These are phyloP conservation scores for Irineochytrium annulatum DNA, from an alignment of 192 early-diverging fungal genomes.

Conservation along the genomic window DNA sequence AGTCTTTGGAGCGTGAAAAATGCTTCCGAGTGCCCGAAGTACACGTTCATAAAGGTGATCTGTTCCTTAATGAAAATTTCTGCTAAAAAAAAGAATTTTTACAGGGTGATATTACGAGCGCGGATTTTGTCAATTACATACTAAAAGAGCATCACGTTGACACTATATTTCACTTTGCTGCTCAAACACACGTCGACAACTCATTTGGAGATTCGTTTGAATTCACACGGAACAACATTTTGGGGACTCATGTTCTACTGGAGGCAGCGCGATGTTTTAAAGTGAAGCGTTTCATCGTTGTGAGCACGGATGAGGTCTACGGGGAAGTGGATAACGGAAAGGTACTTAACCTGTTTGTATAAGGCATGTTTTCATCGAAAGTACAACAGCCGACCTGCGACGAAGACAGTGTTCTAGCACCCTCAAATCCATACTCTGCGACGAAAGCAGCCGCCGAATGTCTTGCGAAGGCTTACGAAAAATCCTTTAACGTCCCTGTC, in stretches of 20 bases:
- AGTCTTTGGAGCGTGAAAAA: slow-evolving; percentile 53
- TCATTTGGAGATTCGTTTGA: slow-evolving; percentile 80
- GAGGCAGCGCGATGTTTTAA: slow-evolving; percentile 57
- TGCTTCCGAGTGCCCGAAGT: slow-evolving; percentile 47
- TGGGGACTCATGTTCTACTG: slow-evolving; percentile 78
- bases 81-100: background rate
- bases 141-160: slow-evolving; percentile 66
- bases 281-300: slow-evolving; percentile 66
- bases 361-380: background rate
- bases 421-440: slow-evolving; percentile 78
- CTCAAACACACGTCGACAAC: slow-evolving; percentile 79
- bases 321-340: slow-evolving; percentile 61
- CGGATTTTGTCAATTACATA: slow-evolving; percentile 59
- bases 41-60: slow-evolving; percentile 60
- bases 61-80: background rate
- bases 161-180: slow-evolving; percentile 72
- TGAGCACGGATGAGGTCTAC: slow-evolving; percentile 81
- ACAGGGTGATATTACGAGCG: slow-evolving; percentile 64
- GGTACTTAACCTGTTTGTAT: slow-evolving; percentile 21
- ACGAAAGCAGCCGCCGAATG: slow-evolving; percentile 84
- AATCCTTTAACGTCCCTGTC: slow-evolving; percentile 70
- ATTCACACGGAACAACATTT: slow-evolving; percentile 73
- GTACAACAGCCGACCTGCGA: slow-evolving; percentile 52
- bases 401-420: slow-evolving; percentile 62
- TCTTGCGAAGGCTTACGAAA: slow-evolving; percentile 69